Conservation (phyloP, 331 rosid genomes). For the Malus hybrid region DNA sequence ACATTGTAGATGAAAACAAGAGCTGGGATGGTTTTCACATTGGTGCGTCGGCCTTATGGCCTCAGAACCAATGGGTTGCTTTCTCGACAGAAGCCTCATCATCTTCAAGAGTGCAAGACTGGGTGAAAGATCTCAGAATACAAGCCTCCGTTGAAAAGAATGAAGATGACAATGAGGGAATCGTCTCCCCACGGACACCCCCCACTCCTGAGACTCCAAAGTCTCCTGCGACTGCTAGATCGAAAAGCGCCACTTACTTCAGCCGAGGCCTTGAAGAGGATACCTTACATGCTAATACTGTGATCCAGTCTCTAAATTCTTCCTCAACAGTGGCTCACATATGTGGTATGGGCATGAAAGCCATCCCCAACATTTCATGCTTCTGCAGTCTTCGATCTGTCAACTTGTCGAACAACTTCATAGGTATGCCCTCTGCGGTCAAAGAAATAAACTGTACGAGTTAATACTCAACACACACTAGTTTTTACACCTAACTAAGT, state of each 20-base stretch:
- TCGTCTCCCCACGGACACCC: constrained; percentile 44
- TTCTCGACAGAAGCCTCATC: constrained; percentile 63
- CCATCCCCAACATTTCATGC: constrained; percentile 60
- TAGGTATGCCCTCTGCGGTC: constrained; percentile 38
- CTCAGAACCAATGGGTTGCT: constrained; percentile 80
- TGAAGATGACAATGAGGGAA: constrained; percentile 26
- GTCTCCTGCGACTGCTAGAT: constrained; percentile 18
- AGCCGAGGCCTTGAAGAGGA: constrained; percentile 42
- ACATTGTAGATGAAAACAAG: constrained; percentile 22
- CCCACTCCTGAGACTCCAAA: constrained; percentile 34
- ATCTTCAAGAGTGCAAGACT: constrained; percentile 66
- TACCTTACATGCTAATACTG: constrained; percentile 47
- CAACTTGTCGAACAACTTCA: constrained; percentile 73
- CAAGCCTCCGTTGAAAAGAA: constrained; percentile 21
- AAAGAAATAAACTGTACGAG: neutral
- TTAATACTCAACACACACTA: neutral
- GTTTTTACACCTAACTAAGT: neutral
- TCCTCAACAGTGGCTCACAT: constrained; percentile 75
- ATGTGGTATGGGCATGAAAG: constrained; percentile 56
- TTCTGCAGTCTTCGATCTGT: constrained; percentile 60
- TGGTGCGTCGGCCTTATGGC: constrained; percentile 56
- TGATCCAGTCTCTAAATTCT: constrained; percentile 60
- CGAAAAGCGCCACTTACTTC: constrained; percentile 31
- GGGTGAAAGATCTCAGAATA: constrained; percentile 59
- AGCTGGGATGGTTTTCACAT: constrained; percentile 29